Evolutionary conservation across 2,329 filamentous ascomycete species (phyloP).

Genomic region (Claviceps arundinis): DNA sequence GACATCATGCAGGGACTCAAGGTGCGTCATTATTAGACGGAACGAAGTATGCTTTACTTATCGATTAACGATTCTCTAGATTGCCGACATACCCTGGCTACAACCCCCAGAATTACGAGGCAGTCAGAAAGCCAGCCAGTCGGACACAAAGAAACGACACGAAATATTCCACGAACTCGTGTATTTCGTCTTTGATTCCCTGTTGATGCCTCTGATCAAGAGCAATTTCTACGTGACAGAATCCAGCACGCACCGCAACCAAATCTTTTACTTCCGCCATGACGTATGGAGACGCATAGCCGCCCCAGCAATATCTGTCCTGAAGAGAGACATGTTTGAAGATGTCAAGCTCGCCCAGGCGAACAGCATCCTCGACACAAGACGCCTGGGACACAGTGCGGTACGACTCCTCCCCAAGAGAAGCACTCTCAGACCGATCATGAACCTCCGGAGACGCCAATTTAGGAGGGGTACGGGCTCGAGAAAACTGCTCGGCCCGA

Average conservation of each 20-base stretch:
- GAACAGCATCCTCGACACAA: conserved; percentile 41
- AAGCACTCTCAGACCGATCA: conserved; percentile 65
- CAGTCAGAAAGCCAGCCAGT: conserved; percentile 46
- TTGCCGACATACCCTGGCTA: conserved; percentile 62
- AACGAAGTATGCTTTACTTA: neutral
- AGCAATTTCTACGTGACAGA: conserved; percentile 93
- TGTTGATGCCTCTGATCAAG: conserved; percentile 75
- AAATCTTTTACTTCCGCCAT: conserved; percentile 86
- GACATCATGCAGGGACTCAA: conserved; percentile 64
- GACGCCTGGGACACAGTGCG: conserved; percentile 62
- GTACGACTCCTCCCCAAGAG: conserved; percentile 75
- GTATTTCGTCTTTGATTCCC: conserved; percentile 86
- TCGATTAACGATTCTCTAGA: conserved; percentile 26
- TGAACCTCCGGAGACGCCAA: conserved; percentile 62
- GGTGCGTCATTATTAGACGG: conserved; percentile 29
- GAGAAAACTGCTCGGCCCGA: conserved; percentile 47
- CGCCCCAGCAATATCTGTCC: conserved; percentile 52
- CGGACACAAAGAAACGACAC: conserved; percentile 60
- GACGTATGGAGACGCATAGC: conserved; percentile 75
- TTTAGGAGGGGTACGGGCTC: conserved; percentile 42
- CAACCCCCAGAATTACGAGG: conserved; percentile 32
- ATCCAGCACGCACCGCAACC: conserved; percentile 65
- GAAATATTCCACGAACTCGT: conserved; percentile 76
- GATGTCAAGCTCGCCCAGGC: conserved; percentile 51
- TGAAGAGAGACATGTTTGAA: conserved; percentile 67